A percentile compares a stretch with the other conserved stretches of the same genome.
Conservation (phyloP, 75 land plant genomes). For the Cupressus sempervirens region DNA sequence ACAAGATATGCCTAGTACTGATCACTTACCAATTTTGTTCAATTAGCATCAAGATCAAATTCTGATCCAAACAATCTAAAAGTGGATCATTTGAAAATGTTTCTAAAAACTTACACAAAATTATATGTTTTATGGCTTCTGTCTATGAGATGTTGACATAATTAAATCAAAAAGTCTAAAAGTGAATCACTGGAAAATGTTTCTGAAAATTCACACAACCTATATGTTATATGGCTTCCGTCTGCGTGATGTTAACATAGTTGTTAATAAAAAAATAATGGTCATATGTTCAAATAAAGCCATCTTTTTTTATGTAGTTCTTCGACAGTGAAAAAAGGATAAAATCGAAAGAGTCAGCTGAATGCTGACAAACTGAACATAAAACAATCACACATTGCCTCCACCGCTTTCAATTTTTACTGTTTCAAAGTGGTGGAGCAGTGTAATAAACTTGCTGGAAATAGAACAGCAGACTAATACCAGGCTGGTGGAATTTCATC, state of each 20-base stretch:
- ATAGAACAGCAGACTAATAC: too few species aligned
- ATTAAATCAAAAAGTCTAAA: not conserved
- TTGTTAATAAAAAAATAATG: not conserved
- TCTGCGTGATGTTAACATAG: not conserved
- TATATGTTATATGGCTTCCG: not conserved
- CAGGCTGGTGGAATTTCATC: too few species aligned
- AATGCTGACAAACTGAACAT: not conserved
- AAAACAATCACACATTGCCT: not conserved
- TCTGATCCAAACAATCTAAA: not conserved
- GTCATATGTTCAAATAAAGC: not conserved
- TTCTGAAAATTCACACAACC: not conserved
- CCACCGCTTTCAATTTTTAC: not conserved
- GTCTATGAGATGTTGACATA: not conserved
- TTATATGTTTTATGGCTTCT: not conserved
- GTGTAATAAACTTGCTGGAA: too few species aligned
- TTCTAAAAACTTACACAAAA: not conserved
- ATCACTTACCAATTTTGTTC: not conserved
- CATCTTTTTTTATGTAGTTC: not conserved
- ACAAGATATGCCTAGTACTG: not conserved
- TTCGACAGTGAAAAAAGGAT: not conserved
- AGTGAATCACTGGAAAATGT: not conserved
- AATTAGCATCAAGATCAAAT: not conserved
- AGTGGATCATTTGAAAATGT: not conserved
- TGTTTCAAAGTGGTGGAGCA: not conserved
- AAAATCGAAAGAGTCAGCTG: not conserved